These are phyloP conservation scores for Pharnaceum exiguum DNA, from an alignment of 148 eudicot species.

Conservation along the genomic window DNA sequence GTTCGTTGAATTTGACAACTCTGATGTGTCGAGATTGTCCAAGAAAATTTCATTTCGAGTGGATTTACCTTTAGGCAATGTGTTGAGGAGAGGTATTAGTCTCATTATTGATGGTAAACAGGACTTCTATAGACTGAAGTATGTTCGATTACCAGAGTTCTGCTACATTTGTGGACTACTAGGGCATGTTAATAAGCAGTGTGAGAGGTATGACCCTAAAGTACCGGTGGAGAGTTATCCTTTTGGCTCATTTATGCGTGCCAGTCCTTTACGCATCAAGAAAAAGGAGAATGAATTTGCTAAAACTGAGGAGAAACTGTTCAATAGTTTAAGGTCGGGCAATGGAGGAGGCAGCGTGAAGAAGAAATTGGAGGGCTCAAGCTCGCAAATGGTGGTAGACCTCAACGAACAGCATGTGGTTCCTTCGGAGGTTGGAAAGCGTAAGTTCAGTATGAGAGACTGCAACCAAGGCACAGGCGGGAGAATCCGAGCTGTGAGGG, in stretches of 20 bases:
- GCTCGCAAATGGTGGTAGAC: no score
- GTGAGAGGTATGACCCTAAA: not conserved
- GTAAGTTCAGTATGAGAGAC: no score
- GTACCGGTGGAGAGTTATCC: not conserved
- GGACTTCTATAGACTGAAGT: no score
- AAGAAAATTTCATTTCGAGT: not conserved
- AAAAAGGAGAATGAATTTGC: not conserved
- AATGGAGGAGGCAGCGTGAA: no score
- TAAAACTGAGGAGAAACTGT: not conserved
- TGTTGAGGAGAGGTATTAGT: not conserved
- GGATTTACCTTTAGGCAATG: not conserved
- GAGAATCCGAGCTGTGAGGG: not conserved
- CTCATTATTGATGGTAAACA: no score
- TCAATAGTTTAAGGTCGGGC: not conserved
- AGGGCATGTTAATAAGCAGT: not conserved
- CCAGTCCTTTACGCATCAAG: not conserved
- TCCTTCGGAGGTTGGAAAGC: no score
- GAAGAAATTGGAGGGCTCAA: no score
- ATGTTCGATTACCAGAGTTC: not conserved
- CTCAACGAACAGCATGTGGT: no score
- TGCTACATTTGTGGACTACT: not conserved
- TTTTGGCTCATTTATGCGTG: not conserved
- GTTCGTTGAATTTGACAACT: not conserved
- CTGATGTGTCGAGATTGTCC: not conserved
- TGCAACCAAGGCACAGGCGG: no score